These are phyloP conservation scores for Fusarium pseudoanthophilum DNA, from an alignment of 2,329 filamentous ascomycete genomes.

Conservation along the genomic window DNA sequence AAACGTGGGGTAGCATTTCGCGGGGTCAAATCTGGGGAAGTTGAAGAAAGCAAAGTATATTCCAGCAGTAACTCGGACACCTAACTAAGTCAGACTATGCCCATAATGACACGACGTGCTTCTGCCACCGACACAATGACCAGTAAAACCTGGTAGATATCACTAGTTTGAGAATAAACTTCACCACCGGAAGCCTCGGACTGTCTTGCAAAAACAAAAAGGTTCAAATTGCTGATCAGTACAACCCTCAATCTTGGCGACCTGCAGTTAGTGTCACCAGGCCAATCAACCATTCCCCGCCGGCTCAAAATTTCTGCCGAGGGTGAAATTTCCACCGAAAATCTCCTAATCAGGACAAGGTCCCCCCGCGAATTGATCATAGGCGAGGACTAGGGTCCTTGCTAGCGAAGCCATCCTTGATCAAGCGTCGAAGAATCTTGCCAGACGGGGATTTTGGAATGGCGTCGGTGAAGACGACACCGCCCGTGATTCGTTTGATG, in stretches of 20 bases:
- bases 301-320: not conserved
- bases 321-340: not conserved
- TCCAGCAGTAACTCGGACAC: not conserved
- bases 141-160: not conserved
- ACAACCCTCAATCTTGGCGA: not conserved
- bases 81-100: not conserved
- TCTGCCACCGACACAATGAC: not conserved
- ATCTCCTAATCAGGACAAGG: not conserved
- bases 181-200: not conserved
- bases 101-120: not conserved
- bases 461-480: not conserved
- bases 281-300: not conserved
- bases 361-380: not conserved
- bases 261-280: not conserved
- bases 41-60: too few relatives aligned
- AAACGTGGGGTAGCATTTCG: not conserved
- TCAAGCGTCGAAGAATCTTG: slow-evolving; percentile 9
- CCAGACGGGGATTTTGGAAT: slow-evolving; percentile 5
- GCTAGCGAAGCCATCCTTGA: not conserved
- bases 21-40: not conserved
- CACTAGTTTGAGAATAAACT: not conserved
- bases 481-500: slow-evolving; percentile 3
- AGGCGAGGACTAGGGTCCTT: not conserved
- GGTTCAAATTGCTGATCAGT: not conserved
- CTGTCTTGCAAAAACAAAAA: accelerated